Evolutionary conservation across 2,329 filamentous ascomycete genomes (phyloP), one percentile per base, ranked within the genome.

Genomic region (Emergomyces orientalis): DNA sequence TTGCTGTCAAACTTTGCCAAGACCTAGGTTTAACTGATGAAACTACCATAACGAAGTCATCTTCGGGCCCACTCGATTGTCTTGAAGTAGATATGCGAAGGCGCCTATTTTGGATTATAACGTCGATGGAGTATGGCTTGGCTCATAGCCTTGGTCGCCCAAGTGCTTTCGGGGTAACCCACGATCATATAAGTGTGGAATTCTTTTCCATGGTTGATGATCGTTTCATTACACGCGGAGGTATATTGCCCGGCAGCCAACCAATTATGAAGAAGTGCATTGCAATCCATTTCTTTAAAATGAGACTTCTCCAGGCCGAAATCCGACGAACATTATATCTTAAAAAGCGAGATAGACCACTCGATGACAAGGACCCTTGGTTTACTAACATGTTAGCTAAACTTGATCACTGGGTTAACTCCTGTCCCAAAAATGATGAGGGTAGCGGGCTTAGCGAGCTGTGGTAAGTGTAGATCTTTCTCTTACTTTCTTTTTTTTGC

Each of bases 201-300:
- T 96, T 93, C 71, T 96, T 96, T 71, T 85, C 90, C 67, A 82
- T 87, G 1, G 87, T 91, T 45, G 88, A 91, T 69, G 94, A 99
- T 75, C 82, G 86, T 59, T 88, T 88, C 73, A 97, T 99, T 68
- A 92, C 88, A 1, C 80, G 84, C 1, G 81, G 87, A 41, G 92
- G 91, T 2, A 88, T 97, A 63, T 78, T 86, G 27, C 82, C 86
- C 0, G 81, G 79, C 13, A 89, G 87, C 0, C 88, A 87, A 5
- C 81, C 84, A 1, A 90, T 89, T 45, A 82, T 92, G 67, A 90
- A 89, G 71, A 99, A 99, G 74, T 85, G 90, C 69, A 87, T 96
- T 32, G 88, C 91, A 2, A 91, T 97, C 65, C 93, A 99, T 73
- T 94, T 96, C 70, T 91, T 91, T 79, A 93, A 90, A 72, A 95